These are phyloP conservation scores for Corynespora cassiicola DNA, from an alignment of 2,329 filamentous ascomycete genomes.

Conservation along the genomic window DNA sequence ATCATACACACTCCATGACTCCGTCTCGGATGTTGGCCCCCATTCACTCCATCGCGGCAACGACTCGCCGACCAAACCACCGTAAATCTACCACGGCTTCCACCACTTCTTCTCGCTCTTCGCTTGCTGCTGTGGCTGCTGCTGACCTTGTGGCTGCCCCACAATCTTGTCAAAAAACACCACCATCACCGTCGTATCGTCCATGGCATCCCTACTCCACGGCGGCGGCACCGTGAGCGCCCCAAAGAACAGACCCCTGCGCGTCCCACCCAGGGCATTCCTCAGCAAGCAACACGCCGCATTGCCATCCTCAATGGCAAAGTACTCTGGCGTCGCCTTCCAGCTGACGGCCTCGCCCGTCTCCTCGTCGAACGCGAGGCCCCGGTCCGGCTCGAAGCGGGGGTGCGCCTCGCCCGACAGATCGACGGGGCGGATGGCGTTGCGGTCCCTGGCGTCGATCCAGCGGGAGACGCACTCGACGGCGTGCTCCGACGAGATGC, in stretches of 20 bases:
- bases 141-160: constrained; percentile 1
- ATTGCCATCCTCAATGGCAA: constrained; percentile 60
- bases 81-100: constrained; percentile 9
- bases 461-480: constrained; percentile 65
- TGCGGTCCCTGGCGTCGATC: constrained; percentile 51
- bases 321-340: constrained; percentile 51
- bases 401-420: constrained; percentile 21
- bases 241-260: constrained; percentile 48
- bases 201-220: constrained; percentile 50
- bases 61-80: background rate
- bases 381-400: constrained; percentile 34
- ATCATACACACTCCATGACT: too few relatives aligned
- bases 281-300: constrained; percentile 59
- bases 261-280: constrained; percentile 60
- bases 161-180: constrained; percentile 57
- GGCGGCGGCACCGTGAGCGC: constrained; percentile 42
- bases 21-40: too few relatives aligned
- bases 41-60: too few relatives aligned
- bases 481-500: constrained; percentile 62
- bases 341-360: constrained; percentile 47
- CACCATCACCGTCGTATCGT: constrained; percentile 61
- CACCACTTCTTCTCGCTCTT: constrained; percentile 10
- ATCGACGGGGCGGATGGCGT: too few relatives aligned
- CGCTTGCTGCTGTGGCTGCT: background rate
- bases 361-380: constrained; percentile 41